A percentile compares a stretch with the other conserved stretches of the same genome.
Conservation (phyloP, 768 basidiomycete genomes). For the Mycena indigotica region DNA sequence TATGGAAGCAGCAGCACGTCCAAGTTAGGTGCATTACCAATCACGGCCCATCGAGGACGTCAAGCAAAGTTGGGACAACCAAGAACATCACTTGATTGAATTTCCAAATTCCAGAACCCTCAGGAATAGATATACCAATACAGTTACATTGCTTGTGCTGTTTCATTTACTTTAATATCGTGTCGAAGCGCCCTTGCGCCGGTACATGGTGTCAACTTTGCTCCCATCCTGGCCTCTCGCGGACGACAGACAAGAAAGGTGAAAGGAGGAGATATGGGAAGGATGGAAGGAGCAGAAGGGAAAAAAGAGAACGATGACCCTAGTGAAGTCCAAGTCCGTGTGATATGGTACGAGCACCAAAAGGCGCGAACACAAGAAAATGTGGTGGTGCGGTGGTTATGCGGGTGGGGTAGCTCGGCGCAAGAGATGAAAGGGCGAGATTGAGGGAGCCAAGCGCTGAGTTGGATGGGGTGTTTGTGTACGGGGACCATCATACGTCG, state of each 20-base stretch:
- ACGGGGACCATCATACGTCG: background rate
- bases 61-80: too few species aligned
- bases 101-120: too few species aligned
- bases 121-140: background rate
- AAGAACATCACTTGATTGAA: too few species aligned
- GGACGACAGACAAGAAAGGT: background rate
- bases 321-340: background rate
- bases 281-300: background rate
- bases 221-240: background rate
- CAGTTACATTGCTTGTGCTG: background rate
- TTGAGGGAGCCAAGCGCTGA: background rate
- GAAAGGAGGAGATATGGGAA: background rate
- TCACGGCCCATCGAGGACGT: too few species aligned
- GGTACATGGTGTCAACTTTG: background rate
- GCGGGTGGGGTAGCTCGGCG: background rate
- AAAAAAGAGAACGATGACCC: background rate
- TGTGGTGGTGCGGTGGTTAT: background rate
- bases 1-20: too few species aligned
- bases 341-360: background rate
- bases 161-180: background rate
- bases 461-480: background rate
- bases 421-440: background rate
- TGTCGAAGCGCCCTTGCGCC: background rate
- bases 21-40: too few species aligned
- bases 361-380: background rate